Base-by-base conservation (phyloP, 164 flowering plant species). In the Echeveria elegans region DNA sequence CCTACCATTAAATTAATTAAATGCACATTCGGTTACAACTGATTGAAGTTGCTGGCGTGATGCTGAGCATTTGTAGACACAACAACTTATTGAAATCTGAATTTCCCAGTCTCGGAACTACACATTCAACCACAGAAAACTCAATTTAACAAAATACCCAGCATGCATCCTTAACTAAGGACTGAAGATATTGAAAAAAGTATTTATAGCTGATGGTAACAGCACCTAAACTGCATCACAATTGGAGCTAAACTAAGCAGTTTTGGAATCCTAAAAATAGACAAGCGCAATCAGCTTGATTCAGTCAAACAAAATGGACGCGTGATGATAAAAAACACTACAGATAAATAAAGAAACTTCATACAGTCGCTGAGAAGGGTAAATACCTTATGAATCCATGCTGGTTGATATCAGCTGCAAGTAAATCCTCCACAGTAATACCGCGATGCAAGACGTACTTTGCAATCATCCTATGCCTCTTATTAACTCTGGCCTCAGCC, bases 401-500 rank as follows among this genome's bases (percentile, higher is more conserved):
- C 77, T 81, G 70, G 52, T 84, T 81, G 63, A 80, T 72, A 74
- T 81, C 85, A 0, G 90, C 90, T 5, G 88, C 86, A 18, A 82
- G 70, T 80, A 84, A 72, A 68, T 86, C 90, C 74, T 75, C 76
- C 5, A 18, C 21, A 48, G 90, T 86, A 48, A 86, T 76, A 1
- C 80, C 83, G 34, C 88, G 56, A 29, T 86, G 83, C 81, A 86
- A 71, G 15, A 81, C 83, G 84, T 81, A 81, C 9, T 86, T 86
- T 6, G 78, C 61, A 32, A 82, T 74, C 45, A 74, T 77, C 70
- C 86, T 59, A 53, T 86, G 86, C 73, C 90, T 71, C 77, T 80
- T 82, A 66, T 86, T 88, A 32, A 86, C 73, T 73, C 90, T 80
- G 4, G 85, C 84, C 79, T 86, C 90, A 0, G 88, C 85, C 75